phyloP scores from a whole-genome alignment of 2,329 filamentous ascomycete genomes.

The Thelonectria rubi region DNA sequence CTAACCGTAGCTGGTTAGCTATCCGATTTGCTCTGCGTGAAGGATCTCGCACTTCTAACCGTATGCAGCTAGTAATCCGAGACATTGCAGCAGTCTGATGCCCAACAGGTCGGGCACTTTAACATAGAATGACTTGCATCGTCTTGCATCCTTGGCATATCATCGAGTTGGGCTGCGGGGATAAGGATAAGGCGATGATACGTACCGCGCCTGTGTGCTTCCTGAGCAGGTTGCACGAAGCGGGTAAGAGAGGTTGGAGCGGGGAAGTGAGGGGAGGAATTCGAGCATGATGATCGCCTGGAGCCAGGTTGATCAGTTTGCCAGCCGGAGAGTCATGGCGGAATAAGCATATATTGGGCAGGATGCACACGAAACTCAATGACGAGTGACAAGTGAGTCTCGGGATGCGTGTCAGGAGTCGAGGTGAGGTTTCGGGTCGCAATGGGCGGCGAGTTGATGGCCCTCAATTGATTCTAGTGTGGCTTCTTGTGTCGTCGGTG shows the following conservation, averaged over 20 bases:
- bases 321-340: neutral
- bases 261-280: neutral
- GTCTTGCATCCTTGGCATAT: neutral
- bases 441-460: too few relatives aligned
- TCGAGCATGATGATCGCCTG: neutral
- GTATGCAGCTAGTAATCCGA: neutral
- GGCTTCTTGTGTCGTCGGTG: neutral
- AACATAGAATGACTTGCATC: neutral
- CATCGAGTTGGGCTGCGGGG: neutral
- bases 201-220: neutral
- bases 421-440: neutral
- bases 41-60: constrained; percentile 8
- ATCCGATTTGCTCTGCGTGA: neutral
- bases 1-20: constrained; percentile 1
- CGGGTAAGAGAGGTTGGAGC: neutral
- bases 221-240: neutral
- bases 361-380: neutral
- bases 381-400: constrained; percentile 2
- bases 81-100: neutral
- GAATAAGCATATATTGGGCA: neutral
- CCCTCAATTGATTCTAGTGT: too few relatives aligned
- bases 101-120: neutral
- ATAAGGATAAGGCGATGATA: neutral
- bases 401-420: constrained; percentile 9
- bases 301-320: neutral